These are phyloP conservation scores for Cokeromyces recurvatus DNA, from an alignment of 371 early-diverging fungal species.

Conservation along the genomic window DNA sequence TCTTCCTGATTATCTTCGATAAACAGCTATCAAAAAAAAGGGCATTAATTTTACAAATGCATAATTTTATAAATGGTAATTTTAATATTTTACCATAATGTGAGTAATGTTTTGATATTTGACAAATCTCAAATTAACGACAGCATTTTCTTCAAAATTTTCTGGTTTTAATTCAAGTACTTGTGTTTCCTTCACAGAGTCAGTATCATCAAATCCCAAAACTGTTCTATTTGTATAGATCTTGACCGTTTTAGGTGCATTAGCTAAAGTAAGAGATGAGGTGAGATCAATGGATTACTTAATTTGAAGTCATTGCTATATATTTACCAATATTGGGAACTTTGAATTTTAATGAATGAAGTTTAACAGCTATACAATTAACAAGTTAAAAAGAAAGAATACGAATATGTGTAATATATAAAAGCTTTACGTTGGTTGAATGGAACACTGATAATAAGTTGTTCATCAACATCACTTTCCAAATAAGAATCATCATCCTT, in stretches of 20 bases:
- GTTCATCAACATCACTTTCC: constrained; percentile 93
- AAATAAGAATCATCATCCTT: constrained; percentile 61
- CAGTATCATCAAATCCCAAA: constrained; percentile 86
- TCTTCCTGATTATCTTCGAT: constrained; percentile 78
- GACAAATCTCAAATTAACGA: constrained; percentile 83
- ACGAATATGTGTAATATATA: no score
- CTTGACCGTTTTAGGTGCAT: constrained; percentile 85
- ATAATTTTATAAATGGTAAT: background rate
- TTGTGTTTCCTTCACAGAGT: constrained; percentile 72
- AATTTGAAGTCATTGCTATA: no score
- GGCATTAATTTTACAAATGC: no score
- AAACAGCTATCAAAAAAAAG: constrained; percentile 50
- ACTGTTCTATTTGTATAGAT: constrained; percentile 77
- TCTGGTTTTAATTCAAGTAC: constrained; percentile 60
- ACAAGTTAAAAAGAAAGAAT: no score
- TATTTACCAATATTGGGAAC: constrained; percentile 50
- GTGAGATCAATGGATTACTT: no score
- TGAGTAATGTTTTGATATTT: constrained; percentile 85
- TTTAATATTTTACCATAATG: constrained; percentile 42
- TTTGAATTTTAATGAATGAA: constrained; percentile 83
- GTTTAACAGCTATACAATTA: constrained; percentile 77
- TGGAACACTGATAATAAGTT: constrained; percentile 79
- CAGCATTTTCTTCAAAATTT: constrained; percentile 61
- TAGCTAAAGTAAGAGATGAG: constrained; percentile 32
- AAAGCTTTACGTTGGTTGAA: constrained; percentile 76